Base-by-base conservation (phyloP, 2,329 filamentous ascomycete species). In the Ramichloridium luteum region DNA sequence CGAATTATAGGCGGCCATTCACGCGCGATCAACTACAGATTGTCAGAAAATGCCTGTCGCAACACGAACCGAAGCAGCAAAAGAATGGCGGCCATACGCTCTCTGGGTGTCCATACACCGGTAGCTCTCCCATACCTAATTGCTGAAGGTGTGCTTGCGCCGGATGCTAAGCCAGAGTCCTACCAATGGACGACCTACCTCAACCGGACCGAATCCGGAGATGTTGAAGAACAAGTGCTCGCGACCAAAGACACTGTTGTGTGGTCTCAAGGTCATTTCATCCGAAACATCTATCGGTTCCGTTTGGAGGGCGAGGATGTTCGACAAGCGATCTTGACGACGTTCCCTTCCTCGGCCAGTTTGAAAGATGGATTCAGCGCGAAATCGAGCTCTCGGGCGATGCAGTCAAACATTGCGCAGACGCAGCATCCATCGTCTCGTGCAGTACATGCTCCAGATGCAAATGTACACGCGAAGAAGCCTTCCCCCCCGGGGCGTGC, bases 91-190 rank as follows among this genome's bases (percentile, higher is more conserved):
- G 77, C 80, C 54, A 74, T 94, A 60, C 81, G 75, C 58, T 94
- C 88, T 43, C 72, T 94, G 50, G 90, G 90, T 57, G 68, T 93
- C 52, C 88, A 96, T 64, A 77, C 80, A 61, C 86, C 92, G 38
- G 74, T 80, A 39, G 85, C 80, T 43, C 68, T 96, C 42, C 74
- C 74, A 40, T 84, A 90, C 63, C 76, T 93, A 42, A 71, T 93
- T 45, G 69, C 77, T 45, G 86, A 96, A 58, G 71, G 75, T 36
- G 69, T 93, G 25, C 65, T 96, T 2, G 72, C 78, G 12, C 57
- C 68, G 27, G 70, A 90, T 39, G 72, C 81, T 3, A 59, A 72
- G 12, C 58, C 71, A 15, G 66, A 72, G 18, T 68, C 69, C 4
- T 96, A 93, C 56, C 65, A 64, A 36, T 96, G 90, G 86, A 70